Evolutionary conservation across 257 asterid species (phyloP).

Genomic region (Petunia axillaris): DNA sequence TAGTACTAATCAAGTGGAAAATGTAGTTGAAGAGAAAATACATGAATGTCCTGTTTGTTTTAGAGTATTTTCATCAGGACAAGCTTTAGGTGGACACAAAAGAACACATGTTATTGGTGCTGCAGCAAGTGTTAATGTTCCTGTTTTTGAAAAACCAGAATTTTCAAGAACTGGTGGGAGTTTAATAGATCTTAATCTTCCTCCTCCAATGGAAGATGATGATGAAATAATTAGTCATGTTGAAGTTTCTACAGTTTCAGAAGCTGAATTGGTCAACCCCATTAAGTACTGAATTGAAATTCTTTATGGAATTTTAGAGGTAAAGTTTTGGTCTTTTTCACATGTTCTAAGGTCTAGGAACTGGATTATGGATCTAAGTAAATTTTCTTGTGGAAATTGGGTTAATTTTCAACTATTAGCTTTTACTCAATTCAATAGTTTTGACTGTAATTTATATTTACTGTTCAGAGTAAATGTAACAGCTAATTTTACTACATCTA

Average conservation of each 20-base stretch:
- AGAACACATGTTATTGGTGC: slow-evolving; percentile 67
- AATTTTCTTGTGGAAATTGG: neutral
- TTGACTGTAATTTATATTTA: slow-evolving; percentile 19
- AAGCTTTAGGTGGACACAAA: slow-evolving; percentile 94
- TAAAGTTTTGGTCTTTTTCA: slow-evolving; percentile 6
- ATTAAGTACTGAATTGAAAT: slow-evolving; percentile 25
- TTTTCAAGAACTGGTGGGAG: slow-evolving; percentile 40
- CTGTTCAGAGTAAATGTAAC: slow-evolving; percentile 19
- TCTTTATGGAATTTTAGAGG: neutral
- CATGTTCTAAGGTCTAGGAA: neutral
- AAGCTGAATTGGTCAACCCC: slow-evolving; percentile 42
- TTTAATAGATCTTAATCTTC: slow-evolving; percentile 83
- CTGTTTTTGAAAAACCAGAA: slow-evolving; percentile 25
- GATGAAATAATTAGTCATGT: slow-evolving; percentile 62
- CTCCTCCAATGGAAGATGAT: slow-evolving; percentile 68
- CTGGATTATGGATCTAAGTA: slow-evolving; percentile 21
- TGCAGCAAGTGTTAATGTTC: slow-evolving; percentile 19
- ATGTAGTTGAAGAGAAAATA: slow-evolving; percentile 42
- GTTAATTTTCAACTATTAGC: neutral
- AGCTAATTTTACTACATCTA: slow-evolving; percentile 15
- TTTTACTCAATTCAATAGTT: slow-evolving; percentile 20
- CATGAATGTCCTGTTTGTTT: slow-evolving; percentile 82
- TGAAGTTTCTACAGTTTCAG: slow-evolving; percentile 62
- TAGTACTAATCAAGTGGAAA: neutral
- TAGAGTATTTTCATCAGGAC: slow-evolving; percentile 80